phyloP scores from a whole-genome alignment of 495 filamentous ascomycete genomes.

The Parathielavia hyrcaniae region DNA sequence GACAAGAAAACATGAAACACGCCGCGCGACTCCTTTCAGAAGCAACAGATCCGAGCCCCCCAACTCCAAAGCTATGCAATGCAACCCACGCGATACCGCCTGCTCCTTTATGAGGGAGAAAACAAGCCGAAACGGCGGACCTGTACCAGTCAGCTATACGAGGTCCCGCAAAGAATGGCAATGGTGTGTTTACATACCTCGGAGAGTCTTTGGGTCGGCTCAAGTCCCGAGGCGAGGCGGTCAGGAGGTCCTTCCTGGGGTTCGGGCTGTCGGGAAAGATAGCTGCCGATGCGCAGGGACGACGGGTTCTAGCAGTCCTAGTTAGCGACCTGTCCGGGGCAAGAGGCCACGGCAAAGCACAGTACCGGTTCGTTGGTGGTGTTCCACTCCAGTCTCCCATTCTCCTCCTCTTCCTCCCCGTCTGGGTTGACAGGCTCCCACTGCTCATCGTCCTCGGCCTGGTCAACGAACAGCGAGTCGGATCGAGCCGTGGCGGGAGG shows the following conservation, averaged over 20 bases:
- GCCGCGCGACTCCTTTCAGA: not conserved
- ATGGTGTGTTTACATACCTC: constrained; percentile 39
- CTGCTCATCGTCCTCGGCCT: constrained; percentile 60
- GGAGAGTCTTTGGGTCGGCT: constrained; percentile 63
- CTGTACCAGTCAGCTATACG: constrained; percentile 30
- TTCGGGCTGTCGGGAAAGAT: constrained; percentile 30
- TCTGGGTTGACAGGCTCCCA: constrained; percentile 79
- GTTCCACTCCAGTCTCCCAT: constrained; percentile 67
- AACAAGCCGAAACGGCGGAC: constrained; percentile 51
- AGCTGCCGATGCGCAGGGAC: constrained; percentile 34
- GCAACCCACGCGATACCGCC: not conserved
- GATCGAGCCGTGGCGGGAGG: constrained; percentile 58
- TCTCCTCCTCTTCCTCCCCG: constrained; percentile 58
- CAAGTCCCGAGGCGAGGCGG: constrained; percentile 37
- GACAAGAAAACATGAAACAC: constrained; percentile 18
- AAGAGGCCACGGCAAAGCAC: not conserved
- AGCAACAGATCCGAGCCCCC: not conserved
- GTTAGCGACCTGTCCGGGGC: constrained; percentile 24
- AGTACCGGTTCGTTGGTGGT: constrained; percentile 52
- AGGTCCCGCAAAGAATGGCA: not conserved
- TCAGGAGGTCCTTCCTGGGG: constrained; percentile 23
- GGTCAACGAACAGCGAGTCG: constrained; percentile 72
- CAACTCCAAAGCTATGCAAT: not conserved
- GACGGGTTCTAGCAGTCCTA: constrained; percentile 29
- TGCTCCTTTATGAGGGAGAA: constrained; percentile 18